Evolutionary conservation across 1,284 basidiomycete species (phyloP).

Genomic region (Fomitiporia mediterranea): DNA sequence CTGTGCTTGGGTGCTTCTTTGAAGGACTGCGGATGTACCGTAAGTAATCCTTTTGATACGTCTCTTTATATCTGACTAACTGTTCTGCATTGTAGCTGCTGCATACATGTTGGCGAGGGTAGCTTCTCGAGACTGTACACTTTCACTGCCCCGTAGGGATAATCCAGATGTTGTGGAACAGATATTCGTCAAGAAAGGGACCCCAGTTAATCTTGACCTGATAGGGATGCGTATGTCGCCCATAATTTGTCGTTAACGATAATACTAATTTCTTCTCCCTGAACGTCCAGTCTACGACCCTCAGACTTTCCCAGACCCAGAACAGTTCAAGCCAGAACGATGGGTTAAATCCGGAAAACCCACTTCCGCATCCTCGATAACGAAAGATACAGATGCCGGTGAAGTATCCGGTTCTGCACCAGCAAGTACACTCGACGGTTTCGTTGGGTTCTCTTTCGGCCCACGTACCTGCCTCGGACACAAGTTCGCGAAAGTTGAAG

Average conservation of each 20-base stretch:
- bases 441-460: constrained; percentile 22
- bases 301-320: constrained; percentile 22
- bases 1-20: constrained; percentile 20
- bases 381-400: not conserved
- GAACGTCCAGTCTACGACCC: constrained; percentile 20
- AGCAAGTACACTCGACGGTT: constrained; percentile 17
- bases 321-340: constrained; percentile 20
- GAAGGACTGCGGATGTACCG: constrained; percentile 20
- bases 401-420: constrained; percentile 4
- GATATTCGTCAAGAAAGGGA: constrained; percentile 10
- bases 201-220: constrained; percentile 4
- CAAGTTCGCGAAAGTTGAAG: constrained; percentile 22
- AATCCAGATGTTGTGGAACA: constrained; percentile 2
- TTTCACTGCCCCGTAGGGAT: constrained; percentile 1
- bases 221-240: constrained; percentile 11
- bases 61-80: not conserved
- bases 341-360: constrained; percentile 4
- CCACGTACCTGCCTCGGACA: constrained; percentile 22
- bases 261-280: no score
- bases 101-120: constrained; percentile 10
- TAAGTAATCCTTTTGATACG: not conserved
- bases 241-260: no score
- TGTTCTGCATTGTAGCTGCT: constrained; percentile 12
- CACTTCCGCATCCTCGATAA: not conserved
- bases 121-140: constrained; percentile 7